These are phyloP conservation scores for Talaromyces adpressus DNA, from an alignment of 495 filamentous ascomycete species.

Conservation along the genomic window DNA sequence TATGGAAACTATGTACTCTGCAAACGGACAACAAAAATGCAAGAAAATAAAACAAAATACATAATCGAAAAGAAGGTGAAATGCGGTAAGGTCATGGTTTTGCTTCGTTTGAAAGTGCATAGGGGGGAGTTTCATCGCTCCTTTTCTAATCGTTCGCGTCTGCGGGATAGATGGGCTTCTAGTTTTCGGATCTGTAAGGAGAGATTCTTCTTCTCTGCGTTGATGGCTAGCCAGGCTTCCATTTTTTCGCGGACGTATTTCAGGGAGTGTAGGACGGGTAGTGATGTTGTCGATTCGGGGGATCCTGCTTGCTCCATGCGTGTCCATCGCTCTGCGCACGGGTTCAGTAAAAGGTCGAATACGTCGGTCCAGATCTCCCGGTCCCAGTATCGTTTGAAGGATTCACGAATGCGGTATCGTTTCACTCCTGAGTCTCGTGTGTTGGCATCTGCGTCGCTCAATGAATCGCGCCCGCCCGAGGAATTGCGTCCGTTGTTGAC, in stretches of 20 bases:
- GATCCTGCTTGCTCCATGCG: conserved; percentile 55
- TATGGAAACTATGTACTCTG: background rate
- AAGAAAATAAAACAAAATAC: background rate
- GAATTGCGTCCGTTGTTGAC: conserved; percentile 19
- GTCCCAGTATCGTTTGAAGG: conserved; percentile 91
- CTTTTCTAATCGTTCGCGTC: conserved; percentile 48
- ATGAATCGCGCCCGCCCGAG: conserved; percentile 1
- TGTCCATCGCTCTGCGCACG: conserved; percentile 39
- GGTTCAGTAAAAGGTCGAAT: conserved; percentile 86
- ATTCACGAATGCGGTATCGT: conserved; percentile 66
- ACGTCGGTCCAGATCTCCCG: conserved; percentile 77
- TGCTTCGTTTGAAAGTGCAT: background rate
- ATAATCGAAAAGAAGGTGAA: background rate
- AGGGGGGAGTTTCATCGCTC: background rate
- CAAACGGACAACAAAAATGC: background rate
- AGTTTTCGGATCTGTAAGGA: conserved; percentile 52
- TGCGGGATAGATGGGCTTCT: conserved; percentile 60
- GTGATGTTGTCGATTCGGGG: conserved; percentile 8
- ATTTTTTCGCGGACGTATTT: conserved; percentile 61
- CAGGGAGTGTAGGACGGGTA: conserved; percentile 66
- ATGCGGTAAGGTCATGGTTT: background rate
- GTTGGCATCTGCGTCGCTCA: conserved; percentile 9
- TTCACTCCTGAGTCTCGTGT: conserved; percentile 43
- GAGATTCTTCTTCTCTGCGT: conserved; percentile 72
- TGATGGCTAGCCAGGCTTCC: conserved; percentile 75